These are phyloP conservation scores for Potentilla sterilis DNA, from an alignment of 306 rosid genomes.

Conservation along the genomic window DNA sequence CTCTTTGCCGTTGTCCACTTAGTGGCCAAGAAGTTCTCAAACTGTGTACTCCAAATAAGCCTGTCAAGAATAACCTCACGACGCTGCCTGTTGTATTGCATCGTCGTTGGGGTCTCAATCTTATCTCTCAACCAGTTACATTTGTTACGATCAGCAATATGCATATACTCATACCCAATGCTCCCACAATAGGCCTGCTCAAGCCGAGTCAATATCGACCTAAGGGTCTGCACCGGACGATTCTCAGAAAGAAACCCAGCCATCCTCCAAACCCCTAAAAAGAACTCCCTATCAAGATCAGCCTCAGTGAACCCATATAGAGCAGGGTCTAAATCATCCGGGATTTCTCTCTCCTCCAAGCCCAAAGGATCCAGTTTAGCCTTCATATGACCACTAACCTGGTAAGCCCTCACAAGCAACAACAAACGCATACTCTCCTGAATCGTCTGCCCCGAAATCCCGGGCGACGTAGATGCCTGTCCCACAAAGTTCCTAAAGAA, in stretches of 20 bases:
- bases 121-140: slow-evolving; percentile 91
- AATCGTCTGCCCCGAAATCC: slow-evolving; percentile 92
- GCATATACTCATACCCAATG: slow-evolving; percentile 96
- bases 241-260: slow-evolving; percentile 95
- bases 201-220: slow-evolving; percentile 84
- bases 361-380: slow-evolving; percentile 82
- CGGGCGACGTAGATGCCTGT: slow-evolving; percentile 80
- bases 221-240: slow-evolving; percentile 88
- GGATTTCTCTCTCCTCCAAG: slow-evolving; percentile 60
- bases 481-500: slow-evolving; percentile 94
- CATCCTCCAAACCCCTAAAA: slow-evolving; percentile 96
- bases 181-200: slow-evolving; percentile 98
- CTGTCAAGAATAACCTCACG: slow-evolving; percentile 87
- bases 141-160: slow-evolving; percentile 75
- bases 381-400: slow-evolving; percentile 94
- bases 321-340: slow-evolving; percentile 81
- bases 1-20: slow-evolving; percentile 95
- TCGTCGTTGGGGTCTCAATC: slow-evolving; percentile 80
- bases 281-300: slow-evolving; percentile 95
- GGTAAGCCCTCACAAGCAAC: slow-evolving; percentile 88
- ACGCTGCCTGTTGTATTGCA: slow-evolving; percentile 64
- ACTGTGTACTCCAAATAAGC: slow-evolving; percentile 88
- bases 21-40: slow-evolving; percentile 90
- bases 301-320: slow-evolving; percentile 89
- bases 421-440: slow-evolving; percentile 97